Evolutionary conservation across 169 alveolate genomes (phyloP).

Genomic region (Cryptosporidium meleagridis): DNA sequence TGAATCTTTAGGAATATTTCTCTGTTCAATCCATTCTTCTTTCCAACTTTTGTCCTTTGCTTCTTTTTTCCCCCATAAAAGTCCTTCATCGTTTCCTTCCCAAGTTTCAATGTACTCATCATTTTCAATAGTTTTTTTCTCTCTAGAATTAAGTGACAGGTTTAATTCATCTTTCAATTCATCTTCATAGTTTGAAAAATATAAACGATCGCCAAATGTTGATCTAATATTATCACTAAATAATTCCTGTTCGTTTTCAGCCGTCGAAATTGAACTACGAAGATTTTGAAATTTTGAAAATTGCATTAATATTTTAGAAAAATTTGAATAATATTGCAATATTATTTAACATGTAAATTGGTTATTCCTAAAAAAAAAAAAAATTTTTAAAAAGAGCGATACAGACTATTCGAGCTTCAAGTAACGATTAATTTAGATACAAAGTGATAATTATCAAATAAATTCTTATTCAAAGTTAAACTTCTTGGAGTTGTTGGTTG

Average conservation of each 20-base stretch:
- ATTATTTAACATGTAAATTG: too few relatives aligned
- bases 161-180: neutral
- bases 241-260: constrained; percentile 11
- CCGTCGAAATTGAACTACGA: constrained; percentile 7
- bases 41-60: constrained; percentile 69
- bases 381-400: constrained; percentile 10
- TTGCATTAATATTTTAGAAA: constrained; percentile 2
- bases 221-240: constrained; percentile 16
- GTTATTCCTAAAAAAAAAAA: neutral
- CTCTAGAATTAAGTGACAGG: neutral
- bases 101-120: constrained; percentile 61
- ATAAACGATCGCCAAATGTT: constrained; percentile 25
- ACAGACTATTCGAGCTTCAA: constrained; percentile 28
- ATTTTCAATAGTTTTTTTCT: constrained; percentile 19
- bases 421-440: neutral
- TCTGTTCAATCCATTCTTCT: constrained; percentile 72
- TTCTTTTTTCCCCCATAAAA: constrained; percentile 67
- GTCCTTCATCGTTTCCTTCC: constrained; percentile 66
- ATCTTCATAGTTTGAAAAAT: neutral
- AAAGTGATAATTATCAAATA: neutral
- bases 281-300: neutral
- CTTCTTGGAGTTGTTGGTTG: neutral
- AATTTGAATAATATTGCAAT: too few relatives aligned
- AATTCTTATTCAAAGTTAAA: constrained; percentile 1
- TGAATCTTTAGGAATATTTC: constrained; percentile 50